Evolutionary conservation across 2,329 filamentous ascomycete species (phyloP), one percentile per base, ranked within the genome.

Genomic region (Neophaeococcomyces mojaviensis): DNA sequence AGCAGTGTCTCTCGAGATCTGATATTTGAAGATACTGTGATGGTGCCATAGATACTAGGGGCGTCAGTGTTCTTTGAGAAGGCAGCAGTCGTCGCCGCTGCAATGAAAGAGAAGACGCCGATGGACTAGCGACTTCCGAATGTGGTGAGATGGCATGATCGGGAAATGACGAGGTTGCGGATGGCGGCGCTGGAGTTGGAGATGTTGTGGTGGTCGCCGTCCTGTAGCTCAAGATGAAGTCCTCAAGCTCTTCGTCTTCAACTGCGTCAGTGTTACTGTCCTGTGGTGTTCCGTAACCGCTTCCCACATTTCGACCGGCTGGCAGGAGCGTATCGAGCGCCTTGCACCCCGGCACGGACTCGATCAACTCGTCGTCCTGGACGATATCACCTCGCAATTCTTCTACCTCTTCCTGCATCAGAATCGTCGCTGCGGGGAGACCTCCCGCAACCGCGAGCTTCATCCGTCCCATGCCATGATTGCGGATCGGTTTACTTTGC

Each of bases 1-100:
- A 61, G 28, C 56, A 62, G 30, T 55, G 59, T 7, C 40, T 45
- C 13, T 55, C 37, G 43, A 56, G 61, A 30, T 63, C 47, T 16
- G 22, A 18, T 34, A 13, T 31, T 39, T 56, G 10, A 56, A 49
- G 28, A 59, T 52, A 4, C 58, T 58, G 48, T 58, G 58, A 12
- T 46, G 34, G 38, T 47, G 41, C 55, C 58, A 42, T 56, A 58
- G 43, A 58, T 57, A 28, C 54, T 53, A 19, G 55, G 49, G 35
- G 38, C 50, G 18, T 49, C 57, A 48, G 52, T 46, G 42, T 34
- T 36, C 16, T 16, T 34, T 10, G 36, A 26, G 49, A 53, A 49
- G 46, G 47, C 60, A 55, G 31, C 57, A 19, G 35, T 24, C 30
- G 50, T 30, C 19, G 48, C 40, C 8, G 58, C 56, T 24, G 44